Conservation (phyloP, 1,284 basidiomycete species). For the Leccinum pachyderme region DNA sequence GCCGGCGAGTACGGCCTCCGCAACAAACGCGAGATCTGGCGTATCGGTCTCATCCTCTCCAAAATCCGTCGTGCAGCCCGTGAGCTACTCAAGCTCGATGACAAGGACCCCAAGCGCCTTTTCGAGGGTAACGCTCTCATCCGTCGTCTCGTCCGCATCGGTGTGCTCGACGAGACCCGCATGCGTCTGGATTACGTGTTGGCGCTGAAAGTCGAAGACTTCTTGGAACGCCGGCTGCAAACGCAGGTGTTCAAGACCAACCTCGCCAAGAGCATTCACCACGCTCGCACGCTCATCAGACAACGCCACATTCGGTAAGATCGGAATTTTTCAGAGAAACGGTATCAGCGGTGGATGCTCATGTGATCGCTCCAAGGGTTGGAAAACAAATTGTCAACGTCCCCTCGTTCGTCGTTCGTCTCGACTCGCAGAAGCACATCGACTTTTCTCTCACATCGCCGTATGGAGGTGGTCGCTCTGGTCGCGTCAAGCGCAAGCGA, state of each 20-base stretch:
- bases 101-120: slow-evolving; percentile 99
- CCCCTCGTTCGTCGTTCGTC: slow-evolving; percentile 97
- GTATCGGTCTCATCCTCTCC: slow-evolving; percentile 96
- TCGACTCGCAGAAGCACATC: slow-evolving; percentile 98
- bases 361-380: slow-evolving; percentile 53
- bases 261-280: slow-evolving; percentile 98
- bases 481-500: slow-evolving; percentile 99
- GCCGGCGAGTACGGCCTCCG: slow-evolving; percentile 99
- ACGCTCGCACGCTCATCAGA: slow-evolving; percentile 96
- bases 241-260: slow-evolving; percentile 99
- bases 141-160: slow-evolving; percentile 97
- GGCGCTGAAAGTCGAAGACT: slow-evolving; percentile 98
- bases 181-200: slow-evolving; percentile 99
- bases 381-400: slow-evolving; percentile 99
- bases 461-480: slow-evolving; percentile 95
- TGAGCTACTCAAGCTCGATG: slow-evolving; percentile 99
- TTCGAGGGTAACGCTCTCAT: slow-evolving; percentile 99
- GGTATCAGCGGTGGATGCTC: neutral
- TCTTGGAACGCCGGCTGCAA: slow-evolving; percentile 98
- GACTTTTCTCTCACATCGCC: slow-evolving; percentile 98
- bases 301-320: slow-evolving; percentile 93
- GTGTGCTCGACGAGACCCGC: slow-evolving; percentile 98
- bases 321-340: neutral
- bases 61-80: slow-evolving; percentile 99
- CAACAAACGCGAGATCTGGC: slow-evolving; percentile 99